Evolutionary conservation across 441 rosid species (phyloP).

Genomic region (Brassica hybrid): DNA sequence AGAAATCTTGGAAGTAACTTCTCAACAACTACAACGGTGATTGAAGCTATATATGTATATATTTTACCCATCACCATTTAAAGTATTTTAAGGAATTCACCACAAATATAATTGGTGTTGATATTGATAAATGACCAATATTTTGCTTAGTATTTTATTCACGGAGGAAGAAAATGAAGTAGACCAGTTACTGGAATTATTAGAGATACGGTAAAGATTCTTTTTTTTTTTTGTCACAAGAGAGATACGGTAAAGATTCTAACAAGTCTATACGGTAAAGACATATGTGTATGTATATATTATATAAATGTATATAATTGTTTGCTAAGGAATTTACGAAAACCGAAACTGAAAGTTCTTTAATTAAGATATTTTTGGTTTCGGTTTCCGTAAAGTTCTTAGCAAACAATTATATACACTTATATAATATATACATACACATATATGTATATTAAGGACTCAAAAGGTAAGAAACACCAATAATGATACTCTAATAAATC

Average conservation of each 20-base stretch:
- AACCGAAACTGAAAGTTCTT: too few relatives aligned
- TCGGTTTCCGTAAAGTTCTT: too few relatives aligned
- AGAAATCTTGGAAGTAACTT: slow-evolving; percentile 26
- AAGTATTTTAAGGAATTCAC: slow-evolving; percentile 9
- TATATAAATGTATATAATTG: too few relatives aligned
- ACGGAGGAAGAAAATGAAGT: background rate
- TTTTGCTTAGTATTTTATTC: background rate
- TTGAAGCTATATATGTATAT: background rate
- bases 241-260: background rate
- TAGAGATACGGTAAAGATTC: background rate
- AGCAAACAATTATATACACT: too few relatives aligned
- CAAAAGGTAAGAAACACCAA: too few relatives aligned
- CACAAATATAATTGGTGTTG: slow-evolving; percentile 25
- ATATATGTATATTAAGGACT: too few relatives aligned
- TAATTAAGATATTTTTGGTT: too few relatives aligned
- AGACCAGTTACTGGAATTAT: background rate
- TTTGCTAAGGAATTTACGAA: too few relatives aligned
- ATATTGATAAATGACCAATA: slow-evolving; percentile 28
- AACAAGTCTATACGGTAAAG: background rate
- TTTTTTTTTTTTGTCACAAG: too few relatives aligned
- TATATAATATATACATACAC: too few relatives aligned
- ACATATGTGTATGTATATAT: too few relatives aligned
- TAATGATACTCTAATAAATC: background rate
- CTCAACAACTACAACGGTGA: slow-evolving; percentile 40
- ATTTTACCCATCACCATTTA: background rate